These are phyloP conservation scores for Colletotrichum ledebouriae DNA, from an alignment of 2,329 filamentous ascomycete genomes.

Conservation along the genomic window DNA sequence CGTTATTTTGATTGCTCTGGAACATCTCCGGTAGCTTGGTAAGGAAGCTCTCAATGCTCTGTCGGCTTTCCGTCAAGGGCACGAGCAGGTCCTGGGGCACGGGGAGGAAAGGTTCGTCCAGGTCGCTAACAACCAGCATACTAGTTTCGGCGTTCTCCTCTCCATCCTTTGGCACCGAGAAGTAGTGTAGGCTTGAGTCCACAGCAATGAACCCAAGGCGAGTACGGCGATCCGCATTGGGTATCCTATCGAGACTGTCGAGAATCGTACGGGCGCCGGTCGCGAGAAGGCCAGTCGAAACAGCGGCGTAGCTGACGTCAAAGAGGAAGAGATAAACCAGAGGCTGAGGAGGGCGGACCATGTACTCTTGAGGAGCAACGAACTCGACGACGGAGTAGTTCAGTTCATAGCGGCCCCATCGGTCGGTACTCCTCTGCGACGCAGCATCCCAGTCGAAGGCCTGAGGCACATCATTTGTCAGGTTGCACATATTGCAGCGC, in stretches of 20 bases:
- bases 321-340: constrained; percentile 96
- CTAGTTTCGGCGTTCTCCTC: constrained; percentile 87
- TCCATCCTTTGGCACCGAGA: constrained; percentile 89
- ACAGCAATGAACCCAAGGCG: constrained; percentile 95
- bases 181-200: constrained; percentile 95
- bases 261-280: constrained; percentile 94
- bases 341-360: constrained; percentile 97
- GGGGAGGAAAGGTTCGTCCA: constrained; percentile 96
- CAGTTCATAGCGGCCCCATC: constrained; percentile 91
- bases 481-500: constrained; percentile 99
- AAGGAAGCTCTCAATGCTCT: constrained; percentile 92
- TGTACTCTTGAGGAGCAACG: constrained; percentile 98
- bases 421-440: constrained; percentile 89
- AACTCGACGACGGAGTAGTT: constrained; percentile 99
- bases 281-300: constrained; percentile 90
- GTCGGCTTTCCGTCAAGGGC: constrained; percentile 87
- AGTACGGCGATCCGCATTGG: constrained; percentile 95
- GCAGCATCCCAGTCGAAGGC: constrained; percentile 98
- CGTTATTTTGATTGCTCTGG: constrained; percentile 89
- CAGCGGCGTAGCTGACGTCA: constrained; percentile 91
- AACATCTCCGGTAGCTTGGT: constrained; percentile 96
- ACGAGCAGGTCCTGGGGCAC: constrained; percentile 93
- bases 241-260: constrained; percentile 95
- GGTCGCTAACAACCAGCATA: constrained; percentile 94
- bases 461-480: constrained; percentile 99